Base-by-base conservation (phyloP, 2,329 filamentous ascomycete genomes). In the Cercospora janseana region DNA sequence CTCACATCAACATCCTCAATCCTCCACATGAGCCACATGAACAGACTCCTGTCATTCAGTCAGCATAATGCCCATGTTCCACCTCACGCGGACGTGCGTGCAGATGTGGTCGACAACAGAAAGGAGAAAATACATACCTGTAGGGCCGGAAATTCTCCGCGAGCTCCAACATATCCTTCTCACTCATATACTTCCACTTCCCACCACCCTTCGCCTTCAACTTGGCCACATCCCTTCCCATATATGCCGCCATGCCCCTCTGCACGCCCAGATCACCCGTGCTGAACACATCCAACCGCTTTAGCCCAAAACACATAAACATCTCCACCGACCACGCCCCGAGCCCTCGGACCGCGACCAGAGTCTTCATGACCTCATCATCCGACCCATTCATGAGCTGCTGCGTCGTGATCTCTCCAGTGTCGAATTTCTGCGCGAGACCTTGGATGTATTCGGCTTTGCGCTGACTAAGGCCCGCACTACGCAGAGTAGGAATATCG, bases 1-100 rank as follows among this genome's bases (percentile, higher is more conserved):
- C 35, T 40, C 1, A 55, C 53, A 29, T 60, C 45, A n/a, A 58
- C 55, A 20, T 60, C 54, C 34, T 60, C 58, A 10, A 60, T 56
- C 18, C 59, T 77, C 91, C 92, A 96, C 87, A 95, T 95, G 67
- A 95, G 95, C 91, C 91, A 96, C 91, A 96, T 96, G 64, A 95
- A 95, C 34, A 96, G 68, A 62, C 86, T 93, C 65, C 91, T 85
- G 45, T 4, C 32, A 3, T 20, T 20, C 38, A 34, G 34, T 55
- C 57, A 59, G 51, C 53, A 38, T 6, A 18, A n/a, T 1, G 10
- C 27, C n/a, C 46, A 29, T 4, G n/a, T 15, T 13, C 12, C 21
- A 13, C 12, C 3, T 12, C 35, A 13, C 16, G 20, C 12, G 24
- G 20, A 7, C 15, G 6, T 4, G 4, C 18, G 20, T 10, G 32